These are phyloP conservation scores for Zea mays DNA, from an alignment of 176 grass and related monocot species.

Conservation along the genomic window Zm-B73-REFERENCE-NAM-5.0 NC_050102.1:19797501-19798000, in stretches of 20 bases:
- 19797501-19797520: conserved; percentile 22
- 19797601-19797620: conserved; percentile 68
- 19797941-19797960: conserved; percentile 79
- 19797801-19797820: conserved; percentile 46
- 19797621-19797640: conserved; percentile 39
- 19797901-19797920: conserved; percentile 65
- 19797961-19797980: conserved; percentile 5
- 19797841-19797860: conserved; percentile 67
- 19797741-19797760: conserved; percentile 40
- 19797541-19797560: background rate
- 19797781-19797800: background rate
- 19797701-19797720: conserved; percentile 58
- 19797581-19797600: conserved; percentile 60
- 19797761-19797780: too few species aligned
- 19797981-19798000: conserved; percentile 29
- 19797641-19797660: background rate
- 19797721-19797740: conserved; percentile 72
- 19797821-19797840: background rate
- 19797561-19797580: background rate
- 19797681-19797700: conserved; percentile 58
- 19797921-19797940: conserved; percentile 77
- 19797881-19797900: conserved; percentile 71
- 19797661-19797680: conserved; percentile 51
- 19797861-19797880: conserved; percentile 53
- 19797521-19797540: background rate